Conservation (phyloP, 352 stramenopile species). For the Globisporangium abappressorium region DNA sequence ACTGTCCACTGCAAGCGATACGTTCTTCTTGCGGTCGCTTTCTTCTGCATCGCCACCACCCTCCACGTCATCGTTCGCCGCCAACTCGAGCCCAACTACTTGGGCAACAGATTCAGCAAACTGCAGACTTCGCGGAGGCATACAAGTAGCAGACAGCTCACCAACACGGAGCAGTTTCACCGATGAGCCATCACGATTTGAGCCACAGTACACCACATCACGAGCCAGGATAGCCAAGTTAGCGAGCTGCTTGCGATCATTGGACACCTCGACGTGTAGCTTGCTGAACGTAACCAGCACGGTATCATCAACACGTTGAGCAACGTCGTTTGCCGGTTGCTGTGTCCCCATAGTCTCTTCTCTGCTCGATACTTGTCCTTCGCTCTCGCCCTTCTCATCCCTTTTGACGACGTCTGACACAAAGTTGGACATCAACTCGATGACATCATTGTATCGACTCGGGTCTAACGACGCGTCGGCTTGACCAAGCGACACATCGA, state of each 20-base stretch:
- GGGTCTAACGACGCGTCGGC: conserved; percentile 13
- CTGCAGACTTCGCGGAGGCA: background rate
- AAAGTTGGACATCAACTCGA: conserved; percentile 14
- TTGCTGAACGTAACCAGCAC: conserved; percentile 36
- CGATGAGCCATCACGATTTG: background rate
- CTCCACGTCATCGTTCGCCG: background rate
- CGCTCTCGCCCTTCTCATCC: background rate
- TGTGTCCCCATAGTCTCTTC: background rate
- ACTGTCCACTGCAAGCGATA: background rate
- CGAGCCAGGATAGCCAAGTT: conserved; percentile 8
- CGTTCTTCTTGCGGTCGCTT: background rate
- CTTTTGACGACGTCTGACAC: conserved; percentile 11
- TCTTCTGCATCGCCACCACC: background rate
- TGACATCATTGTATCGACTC: conserved; percentile 4
- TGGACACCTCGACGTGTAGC: conserved; percentile 24
- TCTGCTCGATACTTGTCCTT: background rate
- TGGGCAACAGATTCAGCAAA: conserved; percentile 8
- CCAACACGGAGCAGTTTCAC: conserved; percentile 3
- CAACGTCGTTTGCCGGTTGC: background rate
- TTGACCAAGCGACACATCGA: conserved; percentile 19
- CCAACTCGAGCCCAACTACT: conserved; percentile 9
- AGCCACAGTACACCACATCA: conserved; percentile 9
- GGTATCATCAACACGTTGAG: background rate
- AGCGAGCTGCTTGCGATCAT: background rate
- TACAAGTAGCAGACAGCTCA: conserved; percentile 11